A percentile compares a stretch with the other conserved stretches of the same genome.
Evolutionary conservation across 805 yeast species (phyloP).

Genomic region (Lipomyces sp.): DNA sequence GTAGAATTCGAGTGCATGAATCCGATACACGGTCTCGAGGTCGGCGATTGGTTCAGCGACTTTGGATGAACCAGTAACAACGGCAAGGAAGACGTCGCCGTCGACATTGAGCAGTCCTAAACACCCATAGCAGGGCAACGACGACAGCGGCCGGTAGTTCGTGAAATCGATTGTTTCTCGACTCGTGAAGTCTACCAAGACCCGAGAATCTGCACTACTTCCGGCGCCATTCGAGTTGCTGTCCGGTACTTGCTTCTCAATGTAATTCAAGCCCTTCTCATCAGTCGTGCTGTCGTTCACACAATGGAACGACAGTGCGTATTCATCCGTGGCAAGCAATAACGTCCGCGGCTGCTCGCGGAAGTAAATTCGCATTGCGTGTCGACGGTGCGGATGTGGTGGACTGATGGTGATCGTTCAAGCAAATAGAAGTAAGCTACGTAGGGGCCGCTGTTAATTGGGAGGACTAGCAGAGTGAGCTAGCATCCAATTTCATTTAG

Average conservation of each 20-base stretch:
- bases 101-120: conserved; percentile 79
- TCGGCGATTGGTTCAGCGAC: conserved; percentile 79
- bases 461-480: not conserved
- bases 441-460: not conserved
- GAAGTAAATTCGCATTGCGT: conserved; percentile 62
- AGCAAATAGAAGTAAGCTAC: not conserved
- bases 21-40: conserved; percentile 77
- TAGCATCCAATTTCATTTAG: too few relatives aligned
- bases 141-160: conserved; percentile 48
- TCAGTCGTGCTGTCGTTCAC: conserved; percentile 26
- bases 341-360: conserved; percentile 72
- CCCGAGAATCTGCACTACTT: conserved; percentile 19
- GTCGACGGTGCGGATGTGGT: not conserved
- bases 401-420: not conserved
- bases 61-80: conserved; percentile 73
- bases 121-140: conserved; percentile 55
- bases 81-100: conserved; percentile 70
- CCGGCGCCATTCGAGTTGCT: conserved; percentile 5
- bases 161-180: conserved; percentile 48
- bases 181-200: conserved; percentile 54
- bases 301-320: conserved; percentile 59
- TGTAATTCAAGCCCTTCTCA: conserved; percentile 15
- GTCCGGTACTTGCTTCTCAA: not conserved
- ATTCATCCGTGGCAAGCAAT: conserved; percentile 63
- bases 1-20: conserved; percentile 83